phyloP scores from a whole-genome alignment of 352 stramenopile species.

The Thalassiosira mediterranea region DNA sequence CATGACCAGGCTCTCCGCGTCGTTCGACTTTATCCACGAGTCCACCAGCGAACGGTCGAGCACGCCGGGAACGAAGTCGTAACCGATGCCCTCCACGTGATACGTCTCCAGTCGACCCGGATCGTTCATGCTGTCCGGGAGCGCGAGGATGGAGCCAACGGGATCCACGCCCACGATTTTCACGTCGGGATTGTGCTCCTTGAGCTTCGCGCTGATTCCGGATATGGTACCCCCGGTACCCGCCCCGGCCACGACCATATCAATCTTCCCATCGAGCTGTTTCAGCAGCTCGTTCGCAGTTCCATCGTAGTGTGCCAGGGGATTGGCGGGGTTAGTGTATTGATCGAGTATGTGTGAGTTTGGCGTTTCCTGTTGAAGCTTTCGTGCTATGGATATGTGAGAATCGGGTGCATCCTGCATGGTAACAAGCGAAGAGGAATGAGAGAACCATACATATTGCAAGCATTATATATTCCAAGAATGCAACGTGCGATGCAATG shows the following conservation, averaged over 20 bases:
- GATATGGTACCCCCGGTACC: conserved; percentile 91
- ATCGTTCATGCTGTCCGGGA: conserved; percentile 93
- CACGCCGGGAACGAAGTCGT: conserved; percentile 96
- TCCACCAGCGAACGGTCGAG: conserved; percentile 93
- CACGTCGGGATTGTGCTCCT: conserved; percentile 89
- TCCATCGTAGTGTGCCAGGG: conserved; percentile 94
- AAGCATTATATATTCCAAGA: too few relatives aligned
- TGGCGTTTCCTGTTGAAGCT: conserved; percentile 92
- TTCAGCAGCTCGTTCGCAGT: conserved; percentile 94
- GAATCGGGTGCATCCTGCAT: conserved; percentile 92
- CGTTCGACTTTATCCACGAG: conserved; percentile 92
- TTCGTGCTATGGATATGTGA: conserved; percentile 92
- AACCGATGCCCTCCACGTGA: conserved; percentile 95
- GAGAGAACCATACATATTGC: not conserved
- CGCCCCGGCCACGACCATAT: conserved; percentile 93
- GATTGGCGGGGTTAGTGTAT: conserved; percentile 97
- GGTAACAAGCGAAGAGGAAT: not conserved
- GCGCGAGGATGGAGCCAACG: conserved; percentile 91
- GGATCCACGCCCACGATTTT: conserved; percentile 72
- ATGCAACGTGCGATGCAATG: too few relatives aligned
- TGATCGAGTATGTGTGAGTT: conserved; percentile 96
- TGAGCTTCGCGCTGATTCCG: conserved; percentile 91
- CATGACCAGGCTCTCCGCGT: conserved; percentile 93
- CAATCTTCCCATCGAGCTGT: conserved; percentile 91
- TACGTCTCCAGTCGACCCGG: conserved; percentile 89